Percentiles rank a stretch among this genome's conserved stretches.
Evolutionary conservation across 495 filamentous ascomycete genomes (phyloP).

Genomic region (Letharia lupina): DNA sequence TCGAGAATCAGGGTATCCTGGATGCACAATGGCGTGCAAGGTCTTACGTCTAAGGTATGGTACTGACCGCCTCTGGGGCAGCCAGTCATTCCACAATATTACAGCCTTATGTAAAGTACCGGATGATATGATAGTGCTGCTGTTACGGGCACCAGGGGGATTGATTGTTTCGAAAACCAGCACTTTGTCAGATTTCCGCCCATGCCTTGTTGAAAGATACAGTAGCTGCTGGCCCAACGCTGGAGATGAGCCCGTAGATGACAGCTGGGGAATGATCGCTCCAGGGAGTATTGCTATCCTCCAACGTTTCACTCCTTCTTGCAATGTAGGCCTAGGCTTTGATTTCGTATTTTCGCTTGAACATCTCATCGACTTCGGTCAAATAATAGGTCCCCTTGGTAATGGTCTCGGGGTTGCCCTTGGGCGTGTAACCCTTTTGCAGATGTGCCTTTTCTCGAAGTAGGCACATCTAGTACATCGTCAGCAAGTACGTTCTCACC

Average conservation of each 20-base stretch:
- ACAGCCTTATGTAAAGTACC: neutral
- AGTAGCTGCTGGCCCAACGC: neutral
- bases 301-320: neutral
- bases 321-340: conserved; percentile 57
- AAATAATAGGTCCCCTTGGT: conserved; percentile 80
- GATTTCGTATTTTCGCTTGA: conserved; percentile 77
- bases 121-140: neutral
- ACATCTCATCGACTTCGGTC: conserved; percentile 86
- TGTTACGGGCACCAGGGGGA: neutral
- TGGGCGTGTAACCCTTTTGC: conserved; percentile 78
- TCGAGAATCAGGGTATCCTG: neutral
- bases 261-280: neutral
- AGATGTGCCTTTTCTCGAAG: conserved; percentile 91
- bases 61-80: neutral
- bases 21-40: neutral
- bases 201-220: neutral
- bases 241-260: neutral
- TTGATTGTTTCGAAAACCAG: neutral
- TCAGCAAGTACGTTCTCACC: conserved; percentile 12
- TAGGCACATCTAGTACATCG: conserved; percentile 67
- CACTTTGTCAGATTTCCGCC: neutral
- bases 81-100: neutral
- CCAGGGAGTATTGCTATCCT: neutral
- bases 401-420: conserved; percentile 71
- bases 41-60: neutral